Conservation (phyloP, 768 basidiomycete species). For the Pleurotus ostreatus region DNA sequence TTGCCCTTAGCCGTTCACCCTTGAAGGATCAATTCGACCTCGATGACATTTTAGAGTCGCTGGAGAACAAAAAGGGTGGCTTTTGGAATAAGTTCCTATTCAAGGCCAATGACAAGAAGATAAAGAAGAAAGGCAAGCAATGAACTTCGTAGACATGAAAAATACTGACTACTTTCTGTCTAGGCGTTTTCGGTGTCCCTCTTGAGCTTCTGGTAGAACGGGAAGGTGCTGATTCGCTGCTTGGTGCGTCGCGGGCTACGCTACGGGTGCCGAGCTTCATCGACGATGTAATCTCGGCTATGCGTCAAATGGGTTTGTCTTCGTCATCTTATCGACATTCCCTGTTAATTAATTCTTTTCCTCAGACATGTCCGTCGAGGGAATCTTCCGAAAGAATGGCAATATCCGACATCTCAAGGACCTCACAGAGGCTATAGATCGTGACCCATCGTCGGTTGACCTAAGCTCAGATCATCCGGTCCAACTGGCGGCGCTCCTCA, state of each 20-base stretch:
- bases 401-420: slow-evolving; percentile 93
- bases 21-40: slow-evolving; percentile 81
- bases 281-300: slow-evolving; percentile 96
- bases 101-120: slow-evolving; percentile 84
- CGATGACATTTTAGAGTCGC: slow-evolving; percentile 90
- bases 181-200: slow-evolving; percentile 88
- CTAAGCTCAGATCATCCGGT: slow-evolving; percentile 94
- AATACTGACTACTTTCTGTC: slow-evolving; percentile 22
- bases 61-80: slow-evolving; percentile 88
- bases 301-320: slow-evolving; percentile 92
- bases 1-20: slow-evolving; percentile 73
- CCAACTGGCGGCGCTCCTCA: slow-evolving; percentile 92
- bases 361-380: slow-evolving; percentile 97
- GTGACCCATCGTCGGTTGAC: slow-evolving; percentile 90
- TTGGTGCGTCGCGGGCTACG: slow-evolving; percentile 82
- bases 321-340: slow-evolving; percentile 7
- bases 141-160: slow-evolving; percentile 10
- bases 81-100: slow-evolving; percentile 93
- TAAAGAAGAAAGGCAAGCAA: slow-evolving; percentile 75
- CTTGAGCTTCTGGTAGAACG: slow-evolving; percentile 90
- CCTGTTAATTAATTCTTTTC: slow-evolving; percentile 5
- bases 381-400: slow-evolving; percentile 97
- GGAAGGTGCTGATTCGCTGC: slow-evolving; percentile 92
- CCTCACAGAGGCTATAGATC: slow-evolving; percentile 88
- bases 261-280: slow-evolving; percentile 95